These are phyloP conservation scores for Glonium stellatum DNA, from an alignment of 495 filamentous ascomycete species.

Conservation along the genomic window DNA sequence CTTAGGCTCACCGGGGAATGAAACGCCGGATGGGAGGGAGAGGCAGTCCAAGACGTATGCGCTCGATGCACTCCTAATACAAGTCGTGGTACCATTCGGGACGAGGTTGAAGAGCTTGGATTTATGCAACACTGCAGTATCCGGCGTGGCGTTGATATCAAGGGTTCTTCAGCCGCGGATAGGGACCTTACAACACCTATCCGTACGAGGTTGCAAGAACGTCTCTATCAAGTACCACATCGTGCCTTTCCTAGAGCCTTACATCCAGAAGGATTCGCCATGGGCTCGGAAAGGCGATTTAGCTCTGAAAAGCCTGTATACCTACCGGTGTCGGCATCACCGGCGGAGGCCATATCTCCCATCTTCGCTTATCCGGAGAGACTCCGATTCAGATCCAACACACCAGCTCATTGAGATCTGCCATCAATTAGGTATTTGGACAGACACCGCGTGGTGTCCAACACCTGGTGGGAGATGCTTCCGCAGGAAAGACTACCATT, in stretches of 20 bases:
- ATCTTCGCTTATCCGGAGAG: conserved; percentile 47
- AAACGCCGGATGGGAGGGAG: conserved; percentile 33
- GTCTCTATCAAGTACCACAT: conserved; percentile 61
- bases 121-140: conserved; percentile 56
- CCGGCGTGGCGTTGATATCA: conserved; percentile 48
- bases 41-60: conserved; percentile 51
- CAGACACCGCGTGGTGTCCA: conserved; percentile 58
- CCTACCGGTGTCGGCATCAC: conserved; percentile 56
- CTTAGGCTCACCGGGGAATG: conserved; percentile 26
- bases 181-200: conserved; percentile 51
- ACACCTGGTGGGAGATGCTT: conserved; percentile 54
- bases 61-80: conserved; percentile 51
- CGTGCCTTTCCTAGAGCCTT: conserved; percentile 46
- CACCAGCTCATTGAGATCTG: conserved; percentile 58
- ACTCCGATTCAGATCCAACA: conserved; percentile 56
- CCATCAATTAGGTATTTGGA: conserved; percentile 55
- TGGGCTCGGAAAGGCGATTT: conserved; percentile 45
- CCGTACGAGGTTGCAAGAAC: conserved; percentile 58
- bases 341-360: conserved; percentile 53
- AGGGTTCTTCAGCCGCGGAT: conserved; percentile 48
- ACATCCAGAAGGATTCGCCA: conserved; percentile 27
- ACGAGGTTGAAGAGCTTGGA: conserved; percentile 50
- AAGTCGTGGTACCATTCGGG: conserved; percentile 49
- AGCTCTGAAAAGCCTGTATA: conserved; percentile 54
- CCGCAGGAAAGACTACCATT: conserved; percentile 51